Evolutionary conservation across 2,329 filamentous ascomycete species (phyloP).

Genomic region (Aureobasidium sp.): DNA sequence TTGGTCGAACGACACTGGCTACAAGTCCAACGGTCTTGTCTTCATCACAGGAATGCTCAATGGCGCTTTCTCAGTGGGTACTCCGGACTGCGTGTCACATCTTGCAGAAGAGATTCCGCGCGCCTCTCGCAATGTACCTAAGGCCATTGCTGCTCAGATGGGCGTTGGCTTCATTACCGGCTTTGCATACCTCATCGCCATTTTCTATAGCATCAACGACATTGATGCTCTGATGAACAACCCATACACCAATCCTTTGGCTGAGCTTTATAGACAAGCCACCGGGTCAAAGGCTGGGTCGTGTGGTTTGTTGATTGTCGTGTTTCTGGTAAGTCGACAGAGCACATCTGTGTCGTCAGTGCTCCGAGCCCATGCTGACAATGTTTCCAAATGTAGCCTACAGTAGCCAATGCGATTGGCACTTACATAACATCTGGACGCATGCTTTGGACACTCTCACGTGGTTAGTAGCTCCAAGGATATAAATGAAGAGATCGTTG

Average conservation of each 20-base stretch:
- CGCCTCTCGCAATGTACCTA: conserved; percentile 47
- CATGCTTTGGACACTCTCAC: conserved; percentile 55
- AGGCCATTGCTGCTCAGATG: conserved; percentile 47
- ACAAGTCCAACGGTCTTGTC: conserved; percentile 47
- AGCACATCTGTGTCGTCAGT: not conserved
- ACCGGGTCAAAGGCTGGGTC: conserved; percentile 36
- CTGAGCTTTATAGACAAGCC: conserved; percentile 55
- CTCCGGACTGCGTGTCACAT: conserved; percentile 57
- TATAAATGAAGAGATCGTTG: not conserved
- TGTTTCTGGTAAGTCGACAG: conserved; percentile 28
- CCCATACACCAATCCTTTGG: conserved; percentile 48
- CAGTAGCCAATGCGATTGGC: conserved; percentile 47
- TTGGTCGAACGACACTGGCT: conserved; percentile 38
- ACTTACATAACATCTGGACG: conserved; percentile 56
- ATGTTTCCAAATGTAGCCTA: conserved; percentile 27
- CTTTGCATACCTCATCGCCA: conserved; percentile 35
- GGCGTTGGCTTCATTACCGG: conserved; percentile 47
- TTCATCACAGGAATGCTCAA: conserved; percentile 60
- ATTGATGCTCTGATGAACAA: conserved; percentile 48
- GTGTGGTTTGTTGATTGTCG: conserved; percentile 42
- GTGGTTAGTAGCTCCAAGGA: conserved; percentile 27
- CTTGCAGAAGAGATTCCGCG: conserved; percentile 57
- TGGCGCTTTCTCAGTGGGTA: conserved; percentile 59
- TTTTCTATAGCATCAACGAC: conserved; percentile 53
- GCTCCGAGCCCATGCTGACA: not conserved